Evolutionary conservation across 2,329 filamentous ascomycete species (phyloP), one percentile per base, ranked within the genome.

Genomic region (Arthrobotrys megalospora): DNA sequence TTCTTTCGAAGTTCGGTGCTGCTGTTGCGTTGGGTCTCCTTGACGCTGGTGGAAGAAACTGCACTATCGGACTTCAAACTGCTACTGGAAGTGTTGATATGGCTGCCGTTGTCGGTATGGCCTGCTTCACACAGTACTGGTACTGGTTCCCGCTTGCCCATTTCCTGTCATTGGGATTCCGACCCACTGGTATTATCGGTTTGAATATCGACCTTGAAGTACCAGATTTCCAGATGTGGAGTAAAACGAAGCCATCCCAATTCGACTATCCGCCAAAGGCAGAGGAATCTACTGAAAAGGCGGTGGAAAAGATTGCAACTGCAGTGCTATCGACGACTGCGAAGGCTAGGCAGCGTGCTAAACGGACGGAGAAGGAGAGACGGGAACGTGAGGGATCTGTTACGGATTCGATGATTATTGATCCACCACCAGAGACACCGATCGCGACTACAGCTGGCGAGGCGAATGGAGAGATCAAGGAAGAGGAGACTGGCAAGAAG

Each of bases 91-190:
- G 97, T 84, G 90, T 99, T 81, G 98, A 99, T 87, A 97, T 99
- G 94, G 91, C 94, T 16, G 96, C 93, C 79, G 97, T 99, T 81
- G 94, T 99, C 16, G 96, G 96, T 81, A 97, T 97, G 91, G 95
- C 94, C 32, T 92, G 99, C 67, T 99, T 99, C 86, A 97, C 94
- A 7, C 96, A 99, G 84, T 99, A 99, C 87, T 99, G 96, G 96
- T 99, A 99, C 87, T 99, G 96, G 96, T 99, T 99, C 89, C 96
- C 96, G 77, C 92, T 98, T 82, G 97, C 96, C 34, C 96, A 99
- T 85, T 99, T 99, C 90, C 85, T 99, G 73, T 96, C 95, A 0
- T 88, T 99, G 79, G 94, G 93, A 82, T 98, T 99, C 86, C 94
- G 93, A n/a, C 96, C 96, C 0, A 99, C 96, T 0, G 92, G 96